Conservation (phyloP, 176 grass and related monocot species). For the Pontederia crassipes region DNA sequence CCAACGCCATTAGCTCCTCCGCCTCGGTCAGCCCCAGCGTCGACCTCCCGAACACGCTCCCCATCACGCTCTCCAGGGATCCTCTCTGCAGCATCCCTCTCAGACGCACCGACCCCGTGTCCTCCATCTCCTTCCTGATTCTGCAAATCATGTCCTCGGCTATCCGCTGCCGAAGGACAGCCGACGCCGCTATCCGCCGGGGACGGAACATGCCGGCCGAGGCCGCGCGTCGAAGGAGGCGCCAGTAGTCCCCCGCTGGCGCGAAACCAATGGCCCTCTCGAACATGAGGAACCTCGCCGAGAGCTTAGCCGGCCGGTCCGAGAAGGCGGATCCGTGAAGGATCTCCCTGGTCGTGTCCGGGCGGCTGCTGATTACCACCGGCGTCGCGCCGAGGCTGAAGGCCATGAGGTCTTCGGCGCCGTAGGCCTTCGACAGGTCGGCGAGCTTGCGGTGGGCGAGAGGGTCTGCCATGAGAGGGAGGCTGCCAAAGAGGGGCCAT, state of each 20-base stretch:
- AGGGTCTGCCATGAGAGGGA: not conserved
- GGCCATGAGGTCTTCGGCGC: constrained; percentile 24
- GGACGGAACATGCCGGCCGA: constrained; percentile 29
- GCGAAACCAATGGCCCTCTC: constrained; percentile 33
- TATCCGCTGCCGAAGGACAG: not conserved
- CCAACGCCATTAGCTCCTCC: constrained; percentile 18
- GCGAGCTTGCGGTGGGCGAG: constrained; percentile 35
- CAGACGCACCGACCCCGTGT: constrained; percentile 12
- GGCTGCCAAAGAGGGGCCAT: constrained; percentile 27
- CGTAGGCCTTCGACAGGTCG: constrained; percentile 1
- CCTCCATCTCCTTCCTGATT: not conserved
- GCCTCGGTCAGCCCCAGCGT: not conserved
- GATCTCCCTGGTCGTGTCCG: constrained; percentile 33
- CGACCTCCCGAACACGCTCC: constrained; percentile 26
- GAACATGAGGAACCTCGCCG: constrained; percentile 33
- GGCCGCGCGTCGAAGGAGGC: constrained; percentile 24
- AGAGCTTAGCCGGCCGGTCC: constrained; percentile 19
- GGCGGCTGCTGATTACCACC: constrained; percentile 28
- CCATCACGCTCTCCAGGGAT: constrained; percentile 25
- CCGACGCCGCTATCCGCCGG: constrained; percentile 6
- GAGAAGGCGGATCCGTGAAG: constrained; percentile 9
- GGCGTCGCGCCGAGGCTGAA: constrained; percentile 24
- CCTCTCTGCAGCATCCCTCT: constrained; percentile 22
- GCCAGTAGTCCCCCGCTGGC: constrained; percentile 26
- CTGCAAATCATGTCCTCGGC: not conserved